Percentiles rank a stretch among this genome's conserved stretches.
phyloP scores from a whole-genome alignment of 2,329 filamentous ascomycete genomes.

The Emergomyces pasteurianus region DNA sequence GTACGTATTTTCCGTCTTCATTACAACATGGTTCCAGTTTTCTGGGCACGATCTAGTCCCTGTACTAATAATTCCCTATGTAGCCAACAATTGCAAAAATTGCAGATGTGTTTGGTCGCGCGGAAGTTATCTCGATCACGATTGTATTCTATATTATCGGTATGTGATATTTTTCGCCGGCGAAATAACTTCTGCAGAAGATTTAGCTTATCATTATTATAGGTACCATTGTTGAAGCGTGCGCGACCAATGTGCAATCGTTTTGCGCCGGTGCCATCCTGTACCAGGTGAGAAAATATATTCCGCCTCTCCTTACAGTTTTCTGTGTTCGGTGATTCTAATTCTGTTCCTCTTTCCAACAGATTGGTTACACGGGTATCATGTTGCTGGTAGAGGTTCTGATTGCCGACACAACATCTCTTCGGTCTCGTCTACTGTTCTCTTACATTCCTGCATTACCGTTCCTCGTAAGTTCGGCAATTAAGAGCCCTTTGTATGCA shows the following conservation, averaged over 20 bases:
- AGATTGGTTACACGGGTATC: constrained; percentile 52
- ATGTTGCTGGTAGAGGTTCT: constrained; percentile 53
- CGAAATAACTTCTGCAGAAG: background rate
- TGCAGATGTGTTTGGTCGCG: constrained; percentile 51
- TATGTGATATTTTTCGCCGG: constrained; percentile 6
- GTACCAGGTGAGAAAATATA: constrained; percentile 34
- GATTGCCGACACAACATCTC: constrained; percentile 52
- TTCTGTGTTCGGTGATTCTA: background rate
- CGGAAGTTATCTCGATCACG: constrained; percentile 45
- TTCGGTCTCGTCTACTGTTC: constrained; percentile 51
- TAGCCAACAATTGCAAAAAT: constrained; percentile 50
- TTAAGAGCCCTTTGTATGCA: background rate
- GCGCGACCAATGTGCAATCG: constrained; percentile 35
- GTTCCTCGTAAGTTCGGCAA: constrained; percentile 34
- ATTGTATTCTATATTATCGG: constrained; percentile 46
- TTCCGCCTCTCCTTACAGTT: background rate
- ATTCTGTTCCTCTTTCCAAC: background rate
- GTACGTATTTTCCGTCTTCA: constrained; percentile 14
- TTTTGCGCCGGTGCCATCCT: constrained; percentile 49
- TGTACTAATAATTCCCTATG: background rate
- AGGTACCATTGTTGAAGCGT: constrained; percentile 46
- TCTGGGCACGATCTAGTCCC: background rate
- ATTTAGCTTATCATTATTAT: constrained; percentile 7
- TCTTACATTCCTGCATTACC: constrained; percentile 51
- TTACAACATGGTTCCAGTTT: background rate